Conservation (phyloP, 2,329 filamentous ascomycete genomes). For the Orbilia oligospora region DNA sequence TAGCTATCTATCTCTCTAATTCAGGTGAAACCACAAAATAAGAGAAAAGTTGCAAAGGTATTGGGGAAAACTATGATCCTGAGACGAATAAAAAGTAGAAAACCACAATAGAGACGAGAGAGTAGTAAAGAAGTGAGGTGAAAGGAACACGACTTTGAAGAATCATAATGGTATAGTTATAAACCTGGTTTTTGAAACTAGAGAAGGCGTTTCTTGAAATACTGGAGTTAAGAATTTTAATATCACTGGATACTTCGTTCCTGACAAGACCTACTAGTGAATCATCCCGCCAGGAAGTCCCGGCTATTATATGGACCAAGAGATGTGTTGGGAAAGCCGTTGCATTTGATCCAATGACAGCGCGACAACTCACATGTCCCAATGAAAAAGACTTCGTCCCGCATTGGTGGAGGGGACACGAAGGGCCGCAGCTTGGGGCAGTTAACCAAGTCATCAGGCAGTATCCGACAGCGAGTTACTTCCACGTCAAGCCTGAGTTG, state of each 20-base stretch:
- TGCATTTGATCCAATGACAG: conserved; percentile 40
- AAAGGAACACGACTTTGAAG: conserved; percentile 47
- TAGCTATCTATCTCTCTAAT: not conserved
- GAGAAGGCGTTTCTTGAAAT: conserved; percentile 21
- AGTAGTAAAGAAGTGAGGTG: conserved; percentile 53
- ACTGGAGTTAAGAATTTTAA: conserved; percentile 30
- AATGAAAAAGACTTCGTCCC: conserved; percentile 34
- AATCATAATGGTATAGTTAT: conserved; percentile 42
- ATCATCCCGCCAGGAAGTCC: conserved; percentile 28
- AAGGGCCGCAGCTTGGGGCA: conserved; percentile 8
- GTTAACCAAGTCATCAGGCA: conserved; percentile 43
- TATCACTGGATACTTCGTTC: conserved; percentile 18
- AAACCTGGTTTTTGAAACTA: conserved; percentile 16
- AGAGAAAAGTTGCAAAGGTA: conserved; percentile 8
- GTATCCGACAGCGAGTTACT: conserved; percentile 11
- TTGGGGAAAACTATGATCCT: conserved; percentile 19
- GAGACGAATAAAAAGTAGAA: conserved; percentile 60
- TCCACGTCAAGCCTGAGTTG: conserved; percentile 19
- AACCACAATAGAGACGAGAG: conserved; percentile 45
- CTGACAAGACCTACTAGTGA: conserved; percentile 22
- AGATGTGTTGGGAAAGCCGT: conserved; percentile 58
- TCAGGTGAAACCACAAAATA: not conserved
- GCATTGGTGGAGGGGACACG: conserved; percentile 44
- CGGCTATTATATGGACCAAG: conserved; percentile 36
- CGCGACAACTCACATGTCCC: conserved; percentile 51